phyloP scores from a whole-genome alignment of 306 rosid genomes.

The Canavalia ensiformis region DNA sequence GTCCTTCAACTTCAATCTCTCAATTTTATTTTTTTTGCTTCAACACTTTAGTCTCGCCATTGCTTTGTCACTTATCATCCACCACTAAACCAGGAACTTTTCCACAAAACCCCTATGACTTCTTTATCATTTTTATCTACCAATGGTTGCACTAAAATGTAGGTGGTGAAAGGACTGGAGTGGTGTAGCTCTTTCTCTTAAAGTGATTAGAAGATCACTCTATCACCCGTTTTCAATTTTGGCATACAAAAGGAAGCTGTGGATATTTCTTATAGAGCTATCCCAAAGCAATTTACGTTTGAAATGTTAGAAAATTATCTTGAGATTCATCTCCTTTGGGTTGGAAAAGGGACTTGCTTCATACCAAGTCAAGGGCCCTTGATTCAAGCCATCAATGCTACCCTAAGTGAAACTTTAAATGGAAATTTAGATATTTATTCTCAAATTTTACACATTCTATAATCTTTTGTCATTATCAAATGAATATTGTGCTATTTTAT shows the following conservation, averaged over 20 bases:
- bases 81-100: no score
- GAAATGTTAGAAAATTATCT: constrained; percentile 67
- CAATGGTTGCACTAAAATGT: no score
- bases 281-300: constrained; percentile 50
- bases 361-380: constrained; percentile 73
- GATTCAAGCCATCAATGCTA: constrained; percentile 78
- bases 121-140: no score
- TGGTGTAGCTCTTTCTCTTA: no score
- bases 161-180: no score
- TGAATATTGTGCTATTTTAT: no score
- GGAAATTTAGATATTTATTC: constrained; percentile 17
- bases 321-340: constrained; percentile 89
- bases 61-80: no score
- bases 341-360: constrained; percentile 93
- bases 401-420: constrained; percentile 61
- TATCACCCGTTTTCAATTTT: constrained; percentile 46
- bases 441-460: constrained; percentile 6
- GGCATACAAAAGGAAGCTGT: constrained; percentile 75
- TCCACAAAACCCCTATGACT: no score
- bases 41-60: no score
- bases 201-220: no score
- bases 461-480: not conserved
- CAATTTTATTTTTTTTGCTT: no score
- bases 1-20: no score
- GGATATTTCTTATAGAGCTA: constrained; percentile 54